A percentile compares a stretch with the other conserved stretches of the same genome.
phyloP scores from a whole-genome alignment of 192 early-diverging fungal species.

The Coemansia sp. region DNA sequence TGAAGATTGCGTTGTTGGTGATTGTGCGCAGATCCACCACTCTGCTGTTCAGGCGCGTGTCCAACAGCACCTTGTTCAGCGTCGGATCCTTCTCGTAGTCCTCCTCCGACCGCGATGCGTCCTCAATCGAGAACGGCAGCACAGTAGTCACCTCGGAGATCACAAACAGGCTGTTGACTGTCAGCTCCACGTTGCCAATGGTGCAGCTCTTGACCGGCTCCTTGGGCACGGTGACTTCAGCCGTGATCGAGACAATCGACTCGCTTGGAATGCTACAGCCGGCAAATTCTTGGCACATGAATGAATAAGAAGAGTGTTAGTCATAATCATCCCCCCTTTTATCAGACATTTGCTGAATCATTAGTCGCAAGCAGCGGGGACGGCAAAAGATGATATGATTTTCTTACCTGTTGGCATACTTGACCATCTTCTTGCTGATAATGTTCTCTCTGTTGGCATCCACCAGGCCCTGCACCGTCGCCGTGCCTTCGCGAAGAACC shows the following conservation, averaged over 20 bases:
- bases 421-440: constrained; percentile 96
- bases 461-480: constrained; percentile 90
- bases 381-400: background rate
- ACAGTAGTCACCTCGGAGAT: constrained; percentile 71
- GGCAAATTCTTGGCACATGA: background rate
- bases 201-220: constrained; percentile 92
- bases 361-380: background rate
- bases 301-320: background rate
- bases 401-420: constrained; percentile 73
- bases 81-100: constrained; percentile 73
- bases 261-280: constrained; percentile 73
- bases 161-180: constrained; percentile 72
- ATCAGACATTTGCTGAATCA: background rate
- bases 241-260: constrained; percentile 89
- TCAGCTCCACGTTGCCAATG: constrained; percentile 89
- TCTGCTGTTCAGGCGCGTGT: constrained; percentile 94
- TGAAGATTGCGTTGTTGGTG: constrained; percentile 97
- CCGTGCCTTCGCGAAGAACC: constrained; percentile 79
- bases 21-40: constrained; percentile 91
- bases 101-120: constrained; percentile 81
- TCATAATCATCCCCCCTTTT: background rate
- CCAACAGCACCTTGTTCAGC: constrained; percentile 76
- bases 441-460: constrained; percentile 62
- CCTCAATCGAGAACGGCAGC: constrained; percentile 91
- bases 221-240: constrained; percentile 69